These are phyloP conservation scores for Schizonepeta tenuifolia DNA, from an alignment of 257 asterid species.

Conservation along the genomic window DNA sequence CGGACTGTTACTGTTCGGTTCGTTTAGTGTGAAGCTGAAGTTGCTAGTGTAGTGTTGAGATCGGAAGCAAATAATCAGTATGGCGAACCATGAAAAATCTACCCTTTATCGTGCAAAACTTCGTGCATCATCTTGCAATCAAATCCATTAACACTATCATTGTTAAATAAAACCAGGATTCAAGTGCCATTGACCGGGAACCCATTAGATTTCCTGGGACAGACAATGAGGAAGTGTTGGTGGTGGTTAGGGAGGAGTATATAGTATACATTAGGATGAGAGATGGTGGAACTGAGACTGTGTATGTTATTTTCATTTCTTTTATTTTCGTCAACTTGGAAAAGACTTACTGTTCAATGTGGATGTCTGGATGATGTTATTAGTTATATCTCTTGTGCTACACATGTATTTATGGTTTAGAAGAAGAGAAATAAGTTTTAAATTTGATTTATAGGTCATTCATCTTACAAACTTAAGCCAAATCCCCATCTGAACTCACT, in stretches of 20 bases:
- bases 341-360: neutral
- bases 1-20: too few species aligned
- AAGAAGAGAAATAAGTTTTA: neutral
- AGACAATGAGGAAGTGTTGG: neutral
- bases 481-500: neutral
- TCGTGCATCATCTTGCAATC: too few species aligned
- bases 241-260: neutral
- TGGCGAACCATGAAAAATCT: too few species aligned
- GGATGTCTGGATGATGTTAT: neutral
- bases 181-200: too few species aligned
- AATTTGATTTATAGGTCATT: conserved; percentile 11
- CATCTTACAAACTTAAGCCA: neutral
- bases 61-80: too few species aligned
- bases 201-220: neutral
- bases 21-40: conserved; percentile 2
- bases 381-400: conserved; percentile 1
- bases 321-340: neutral
- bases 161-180: too few species aligned
- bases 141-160: too few species aligned
- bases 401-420: conserved; percentile 7
- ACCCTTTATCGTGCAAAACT: too few species aligned
- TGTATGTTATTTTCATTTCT: neutral
- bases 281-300: neutral
- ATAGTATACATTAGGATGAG: neutral
- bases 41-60: neutral